Conservation (phyloP, 208 protist species). For the Trypanosoma congolense region DNA sequence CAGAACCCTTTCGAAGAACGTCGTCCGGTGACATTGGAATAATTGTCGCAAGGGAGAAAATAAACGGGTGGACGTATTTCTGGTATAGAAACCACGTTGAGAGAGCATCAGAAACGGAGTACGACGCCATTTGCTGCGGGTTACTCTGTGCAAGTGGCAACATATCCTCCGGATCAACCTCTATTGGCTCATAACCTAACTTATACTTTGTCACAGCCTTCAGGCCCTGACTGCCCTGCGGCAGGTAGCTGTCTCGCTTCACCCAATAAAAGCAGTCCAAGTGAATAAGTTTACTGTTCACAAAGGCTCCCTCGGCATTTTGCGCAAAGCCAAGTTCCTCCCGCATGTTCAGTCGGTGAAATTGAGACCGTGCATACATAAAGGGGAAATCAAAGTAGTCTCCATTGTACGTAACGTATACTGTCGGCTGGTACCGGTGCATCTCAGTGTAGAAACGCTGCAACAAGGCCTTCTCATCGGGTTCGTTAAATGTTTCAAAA, state of each 20-base stretch:
- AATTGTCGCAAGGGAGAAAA: slow-evolving; percentile 99
- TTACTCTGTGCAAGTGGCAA: slow-evolving; percentile 91
- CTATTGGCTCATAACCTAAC: slow-evolving; percentile 99
- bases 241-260: slow-evolving; percentile 99
- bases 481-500: slow-evolving; percentile 98
- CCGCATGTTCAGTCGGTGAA: slow-evolving; percentile 84
- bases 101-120: slow-evolving; percentile 99
- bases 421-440: slow-evolving; percentile 91
- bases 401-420: slow-evolving; percentile 99
- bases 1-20: slow-evolving; percentile 98
- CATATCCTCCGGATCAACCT: slow-evolving; percentile 99
- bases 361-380: slow-evolving; percentile 91
- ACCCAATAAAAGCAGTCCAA: slow-evolving; percentile 99
- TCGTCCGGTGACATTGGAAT: slow-evolving; percentile 99
- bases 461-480: slow-evolving; percentile 91
- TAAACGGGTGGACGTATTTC: slow-evolving; percentile 99
- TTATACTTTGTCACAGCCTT: slow-evolving; percentile 99
- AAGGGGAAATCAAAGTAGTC: slow-evolving; percentile 99
- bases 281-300: slow-evolving; percentile 91
- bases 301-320: slow-evolving; percentile 90
- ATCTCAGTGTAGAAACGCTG: slow-evolving; percentile 97
- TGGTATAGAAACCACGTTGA: slow-evolving; percentile 99
- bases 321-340: slow-evolving; percentile 86
- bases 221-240: slow-evolving; percentile 95
- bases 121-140: slow-evolving; percentile 97